These are phyloP conservation scores for Carpinus fangiana DNA, from an alignment of 306 rosid genomes.

Conservation along the genomic window DNA sequence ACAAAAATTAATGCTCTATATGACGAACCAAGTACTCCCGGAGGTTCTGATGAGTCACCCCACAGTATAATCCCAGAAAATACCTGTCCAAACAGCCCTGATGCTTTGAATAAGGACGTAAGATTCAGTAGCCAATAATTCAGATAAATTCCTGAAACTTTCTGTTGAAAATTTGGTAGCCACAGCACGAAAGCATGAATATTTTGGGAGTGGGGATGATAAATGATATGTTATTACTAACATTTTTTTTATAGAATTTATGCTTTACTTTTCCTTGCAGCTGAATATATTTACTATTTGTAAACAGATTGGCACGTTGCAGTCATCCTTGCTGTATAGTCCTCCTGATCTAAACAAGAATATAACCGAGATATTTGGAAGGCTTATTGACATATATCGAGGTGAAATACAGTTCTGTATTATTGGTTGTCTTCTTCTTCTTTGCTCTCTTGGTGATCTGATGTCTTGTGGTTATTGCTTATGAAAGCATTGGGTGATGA, in stretches of 20 bases:
- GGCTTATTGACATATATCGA: constrained; percentile 85
- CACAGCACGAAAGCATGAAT: constrained; percentile 7
- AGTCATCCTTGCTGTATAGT: constrained; percentile 56
- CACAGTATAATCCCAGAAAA: constrained; percentile 21
- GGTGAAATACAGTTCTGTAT: constrained; percentile 40
- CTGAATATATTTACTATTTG: constrained; percentile 13
- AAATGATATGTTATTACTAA: background rate
- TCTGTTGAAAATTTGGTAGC: background rate
- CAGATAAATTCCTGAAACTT: constrained; percentile 13
- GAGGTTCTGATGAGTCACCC: constrained; percentile 33
- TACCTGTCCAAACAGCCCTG: constrained; percentile 29
- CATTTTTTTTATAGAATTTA: background rate
- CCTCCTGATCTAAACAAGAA: constrained; percentile 85
- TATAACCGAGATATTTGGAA: constrained; percentile 80
- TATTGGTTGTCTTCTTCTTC: constrained; percentile 1
- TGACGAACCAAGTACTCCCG: constrained; percentile 21
- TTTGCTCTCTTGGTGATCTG: constrained; percentile 23
- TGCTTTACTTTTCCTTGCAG: constrained; percentile 5
- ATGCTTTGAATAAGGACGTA: constrained; percentile 47
- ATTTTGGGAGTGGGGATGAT: background rate
- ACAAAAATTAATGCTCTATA: constrained; percentile 27
- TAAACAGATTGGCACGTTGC: constrained; percentile 29
- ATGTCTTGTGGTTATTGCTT: constrained; percentile 31
- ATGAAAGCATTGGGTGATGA: constrained; percentile 88
- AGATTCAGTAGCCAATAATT: constrained; percentile 23